Conservation (phyloP, 495 filamentous ascomycete genomes). For the Xylaria castorea region DNA sequence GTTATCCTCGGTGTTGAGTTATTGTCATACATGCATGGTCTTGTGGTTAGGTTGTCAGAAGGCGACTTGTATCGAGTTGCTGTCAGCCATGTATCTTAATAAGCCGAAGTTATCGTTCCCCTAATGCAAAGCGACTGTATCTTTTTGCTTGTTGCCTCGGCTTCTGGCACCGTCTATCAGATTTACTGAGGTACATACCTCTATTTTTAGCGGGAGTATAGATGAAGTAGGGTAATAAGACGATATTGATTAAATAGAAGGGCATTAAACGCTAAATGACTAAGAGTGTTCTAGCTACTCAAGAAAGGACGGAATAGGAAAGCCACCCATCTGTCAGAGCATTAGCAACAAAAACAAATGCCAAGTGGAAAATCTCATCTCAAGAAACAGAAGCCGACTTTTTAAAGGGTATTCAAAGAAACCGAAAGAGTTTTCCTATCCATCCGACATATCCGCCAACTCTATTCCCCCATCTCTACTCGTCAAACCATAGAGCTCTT, state of each 20-base stretch:
- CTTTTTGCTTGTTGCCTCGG: background rate
- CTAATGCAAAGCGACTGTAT: too few relatives aligned
- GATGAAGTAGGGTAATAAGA: background rate
- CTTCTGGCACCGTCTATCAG: background rate
- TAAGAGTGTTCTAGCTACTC: constrained; percentile 13
- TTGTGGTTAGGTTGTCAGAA: background rate
- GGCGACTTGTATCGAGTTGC: background rate
- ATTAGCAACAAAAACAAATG: background rate
- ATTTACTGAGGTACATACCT: background rate
- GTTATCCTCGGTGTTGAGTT: background rate
- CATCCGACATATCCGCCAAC: background rate
- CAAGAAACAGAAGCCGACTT: background rate
- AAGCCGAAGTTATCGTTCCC: background rate
- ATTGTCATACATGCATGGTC: background rate
- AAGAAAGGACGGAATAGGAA: background rate
- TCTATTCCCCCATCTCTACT: background rate
- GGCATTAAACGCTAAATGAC: background rate
- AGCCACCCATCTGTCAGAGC: too few relatives aligned
- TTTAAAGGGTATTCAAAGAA: constrained; percentile 16
- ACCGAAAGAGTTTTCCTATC: background rate
- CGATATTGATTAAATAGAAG: constrained; percentile 11
- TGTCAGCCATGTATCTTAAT: background rate
- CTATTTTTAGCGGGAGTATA: background rate
- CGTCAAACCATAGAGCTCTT: background rate
- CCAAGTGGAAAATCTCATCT: background rate